These are phyloP conservation scores for Sphagnum tenellum DNA, from an alignment of 225 moss, liverwort and hornwort species.

Conservation along the genomic window DNA sequence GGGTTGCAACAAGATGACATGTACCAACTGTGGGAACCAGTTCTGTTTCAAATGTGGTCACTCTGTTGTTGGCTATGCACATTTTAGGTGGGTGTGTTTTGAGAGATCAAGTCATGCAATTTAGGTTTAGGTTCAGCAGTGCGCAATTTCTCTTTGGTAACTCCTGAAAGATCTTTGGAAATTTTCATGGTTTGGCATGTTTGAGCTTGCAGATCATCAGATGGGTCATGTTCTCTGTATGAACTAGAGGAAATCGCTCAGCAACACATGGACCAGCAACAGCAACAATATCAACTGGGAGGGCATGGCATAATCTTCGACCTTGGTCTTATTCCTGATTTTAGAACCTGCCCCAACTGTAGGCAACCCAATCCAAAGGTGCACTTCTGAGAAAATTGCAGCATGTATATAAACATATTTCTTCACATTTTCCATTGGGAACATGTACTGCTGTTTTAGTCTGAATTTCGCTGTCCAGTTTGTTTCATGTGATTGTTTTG, in stretches of 20 bases:
- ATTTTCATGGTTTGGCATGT: not conserved
- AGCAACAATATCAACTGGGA: not conserved
- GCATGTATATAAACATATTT: too few relatives aligned
- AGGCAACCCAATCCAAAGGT: conserved; percentile 37
- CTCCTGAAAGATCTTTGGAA: too few relatives aligned
- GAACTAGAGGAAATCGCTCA: conserved; percentile 36
- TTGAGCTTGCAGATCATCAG: not conserved
- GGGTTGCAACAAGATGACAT: conserved; percentile 83
- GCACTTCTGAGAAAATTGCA: too few relatives aligned
- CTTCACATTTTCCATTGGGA: too few relatives aligned
- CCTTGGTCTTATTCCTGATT: not conserved
- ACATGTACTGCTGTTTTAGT: too few relatives aligned
- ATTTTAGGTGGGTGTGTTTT: conserved; percentile 18
- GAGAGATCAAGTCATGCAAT: too few relatives aligned
- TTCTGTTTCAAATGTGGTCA: conserved; percentile 67
- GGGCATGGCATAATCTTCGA: not conserved
- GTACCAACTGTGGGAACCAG: conserved; percentile 47
- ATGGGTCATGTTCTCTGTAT: conserved; percentile 21
- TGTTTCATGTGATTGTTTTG: too few relatives aligned
- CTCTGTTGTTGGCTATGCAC: conserved; percentile 44
- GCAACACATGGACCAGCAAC: conserved; percentile 15
- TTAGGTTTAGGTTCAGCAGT: too few relatives aligned
- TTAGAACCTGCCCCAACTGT: conserved; percentile 34
- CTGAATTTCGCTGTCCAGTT: too few relatives aligned
- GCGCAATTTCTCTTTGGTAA: too few relatives aligned